Base-by-base conservation (phyloP, 495 filamentous ascomycete species). In the Aspergillus affinis region DNA sequence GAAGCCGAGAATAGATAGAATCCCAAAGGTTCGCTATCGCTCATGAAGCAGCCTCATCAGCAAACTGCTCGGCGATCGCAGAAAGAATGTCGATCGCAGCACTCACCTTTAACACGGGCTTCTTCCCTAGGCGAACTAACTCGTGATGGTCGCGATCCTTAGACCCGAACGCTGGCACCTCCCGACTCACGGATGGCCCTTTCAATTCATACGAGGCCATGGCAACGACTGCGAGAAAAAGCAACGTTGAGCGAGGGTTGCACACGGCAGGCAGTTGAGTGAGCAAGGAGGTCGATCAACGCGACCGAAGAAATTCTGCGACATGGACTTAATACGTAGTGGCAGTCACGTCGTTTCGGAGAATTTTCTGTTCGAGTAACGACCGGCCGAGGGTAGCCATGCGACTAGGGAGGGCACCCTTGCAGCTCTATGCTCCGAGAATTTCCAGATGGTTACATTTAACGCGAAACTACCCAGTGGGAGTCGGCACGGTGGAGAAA, bases 1-100 rank as follows among this genome's bases (percentile, higher is more conserved):
- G 50, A 84, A 83, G 0, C 78, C 80, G 30, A 83, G 57, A 51
- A 82, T 82, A 2, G 78, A 76, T 46, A 83, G 62, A 53, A 81
- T 71, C 0, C 75, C 73, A 55, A 82, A 83, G 49, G 74, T 81
- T 19, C 82, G 77, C 78, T 76, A 41, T 10, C 36, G 36, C 15
- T 10, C 3, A 4, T 4, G 8, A 41, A 6, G 36, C 10, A 51
- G 46, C 9, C 20, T n/a, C 0, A 10, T 50, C 49, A 57, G 46
- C 17, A 13, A 21, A 20, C 8, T 8, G 0, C n/a, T 12, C 8
- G 47, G 15, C 12, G 17, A 8, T 17, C 4, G 50, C 21, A 52
- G 17, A 52, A 1, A 3, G 23, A 10, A 52, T 27, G 36, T 41
- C 36, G 12, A 41, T 41, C 36, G 1, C 12, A 17, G 0, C 2